A percentile compares a stretch with the other conserved stretches of the same genome.
Conservation (phyloP, 306 rosid genomes). For the Hippophae gyantsensis region DNA sequence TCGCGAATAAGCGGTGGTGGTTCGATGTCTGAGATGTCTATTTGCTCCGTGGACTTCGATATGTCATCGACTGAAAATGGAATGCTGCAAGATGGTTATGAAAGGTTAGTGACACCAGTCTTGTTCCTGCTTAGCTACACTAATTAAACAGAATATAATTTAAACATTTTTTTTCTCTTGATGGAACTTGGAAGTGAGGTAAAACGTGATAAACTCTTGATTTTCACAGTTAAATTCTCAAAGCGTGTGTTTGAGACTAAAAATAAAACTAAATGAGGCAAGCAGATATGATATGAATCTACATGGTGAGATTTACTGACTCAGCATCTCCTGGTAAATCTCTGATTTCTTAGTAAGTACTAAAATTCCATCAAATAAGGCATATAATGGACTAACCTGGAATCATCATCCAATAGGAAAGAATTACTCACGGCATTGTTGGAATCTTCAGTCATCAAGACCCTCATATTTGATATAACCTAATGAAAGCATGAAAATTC, state of each 20-base stretch:
- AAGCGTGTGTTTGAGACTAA: too few species aligned
- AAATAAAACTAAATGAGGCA: too few species aligned
- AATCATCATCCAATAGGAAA: slow-evolving; percentile 94
- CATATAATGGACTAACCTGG: slow-evolving; percentile 43
- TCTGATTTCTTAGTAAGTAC: too few species aligned
- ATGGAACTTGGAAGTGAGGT: too few species aligned
- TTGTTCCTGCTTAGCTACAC: background rate
- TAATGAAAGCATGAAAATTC: slow-evolving; percentile 13
- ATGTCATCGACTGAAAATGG: slow-evolving; percentile 97
- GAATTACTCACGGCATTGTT: slow-evolving; percentile 91
- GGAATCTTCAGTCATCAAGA: slow-evolving; percentile 90
- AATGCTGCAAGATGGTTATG: slow-evolving; percentile 40
- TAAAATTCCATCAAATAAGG: too few species aligned
- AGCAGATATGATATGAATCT: too few species aligned
- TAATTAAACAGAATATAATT: too few species aligned
- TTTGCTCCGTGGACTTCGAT: slow-evolving; percentile 81
- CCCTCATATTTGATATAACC: slow-evolving; percentile 92
- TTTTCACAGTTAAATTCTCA: too few species aligned
- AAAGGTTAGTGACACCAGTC: background rate
- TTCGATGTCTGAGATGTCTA: slow-evolving; percentile 75
- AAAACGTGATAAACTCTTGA: too few species aligned
- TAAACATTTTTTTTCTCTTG: too few species aligned
- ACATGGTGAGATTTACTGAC: too few species aligned
- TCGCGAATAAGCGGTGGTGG: slow-evolving; percentile 95
- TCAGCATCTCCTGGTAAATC: too few species aligned